phyloP scores from a whole-genome alignment of 306 rosid genomes.

The Cicer pinnatifidum region DNA sequence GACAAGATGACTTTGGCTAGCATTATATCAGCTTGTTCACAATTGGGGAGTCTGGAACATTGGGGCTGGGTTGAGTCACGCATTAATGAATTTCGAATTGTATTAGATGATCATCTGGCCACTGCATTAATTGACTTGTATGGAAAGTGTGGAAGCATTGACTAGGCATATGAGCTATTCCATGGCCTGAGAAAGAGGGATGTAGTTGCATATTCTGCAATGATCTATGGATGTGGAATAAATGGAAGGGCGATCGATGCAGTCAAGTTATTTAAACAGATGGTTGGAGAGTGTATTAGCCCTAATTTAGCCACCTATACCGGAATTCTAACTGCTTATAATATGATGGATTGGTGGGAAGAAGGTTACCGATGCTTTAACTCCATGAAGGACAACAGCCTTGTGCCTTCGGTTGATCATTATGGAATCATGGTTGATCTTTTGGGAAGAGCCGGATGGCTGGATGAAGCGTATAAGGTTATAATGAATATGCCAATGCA shows the following conservation, averaged over 20 bases:
- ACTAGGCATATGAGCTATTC: slow-evolving; percentile 65
- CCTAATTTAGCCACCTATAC: slow-evolving; percentile 69
- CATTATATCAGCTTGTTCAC: slow-evolving; percentile 75
- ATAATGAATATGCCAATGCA: slow-evolving; percentile 66
- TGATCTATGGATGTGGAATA: slow-evolving; percentile 82
- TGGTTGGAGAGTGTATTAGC: slow-evolving; percentile 53
- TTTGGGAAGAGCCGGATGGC: slow-evolving; percentile 69
- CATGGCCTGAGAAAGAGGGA: slow-evolving; percentile 61
- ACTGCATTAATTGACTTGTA: slow-evolving; percentile 75
- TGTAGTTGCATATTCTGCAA: slow-evolving; percentile 78
- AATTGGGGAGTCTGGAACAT: slow-evolving; percentile 59
- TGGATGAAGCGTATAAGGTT: slow-evolving; percentile 62
- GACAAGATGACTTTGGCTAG: slow-evolving; percentile 74
- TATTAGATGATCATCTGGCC: slow-evolving; percentile 75
- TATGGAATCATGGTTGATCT: slow-evolving; percentile 74
- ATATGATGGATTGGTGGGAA: slow-evolving; percentile 68
- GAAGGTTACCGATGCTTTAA: slow-evolving; percentile 70
- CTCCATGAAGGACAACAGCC: slow-evolving; percentile 60
- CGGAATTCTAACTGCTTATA: slow-evolving; percentile 73
- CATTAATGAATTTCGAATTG: slow-evolving; percentile 59
- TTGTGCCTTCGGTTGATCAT: slow-evolving; percentile 65
- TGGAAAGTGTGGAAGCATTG: slow-evolving; percentile 74
- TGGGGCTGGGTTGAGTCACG: slow-evolving; percentile 60
- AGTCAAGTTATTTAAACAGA: slow-evolving; percentile 61
- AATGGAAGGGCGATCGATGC: slow-evolving; percentile 69